Evolutionary conservation across 441 rosid species (phyloP).

Genomic region (Croton setiger): DNA sequence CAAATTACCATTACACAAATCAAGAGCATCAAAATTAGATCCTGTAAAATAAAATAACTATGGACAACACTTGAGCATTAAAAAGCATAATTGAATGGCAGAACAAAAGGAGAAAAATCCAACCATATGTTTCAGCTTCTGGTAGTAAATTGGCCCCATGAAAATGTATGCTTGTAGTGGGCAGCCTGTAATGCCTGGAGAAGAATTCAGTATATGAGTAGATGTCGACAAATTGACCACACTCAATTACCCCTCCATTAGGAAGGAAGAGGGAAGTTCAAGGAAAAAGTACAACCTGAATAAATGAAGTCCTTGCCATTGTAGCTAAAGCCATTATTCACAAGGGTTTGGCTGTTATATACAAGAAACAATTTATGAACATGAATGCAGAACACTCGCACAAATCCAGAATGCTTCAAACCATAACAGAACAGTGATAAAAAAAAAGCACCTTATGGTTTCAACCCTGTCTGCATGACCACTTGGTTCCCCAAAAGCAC

Average conservation of each 20-base stretch:
- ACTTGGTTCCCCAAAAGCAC: conserved; percentile 96
- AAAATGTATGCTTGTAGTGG: conserved; percentile 90
- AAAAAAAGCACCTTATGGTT: conserved; percentile 53
- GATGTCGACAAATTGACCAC: background rate
- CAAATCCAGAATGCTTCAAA: background rate
- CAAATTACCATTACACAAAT: background rate
- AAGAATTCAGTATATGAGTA: conserved; percentile 29
- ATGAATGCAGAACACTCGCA: background rate
- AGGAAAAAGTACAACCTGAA: conserved; percentile 55
- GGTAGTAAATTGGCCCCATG: conserved; percentile 99
- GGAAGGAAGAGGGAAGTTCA: background rate
- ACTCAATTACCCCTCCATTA: background rate
- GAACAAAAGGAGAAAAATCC: conserved; percentile 25
- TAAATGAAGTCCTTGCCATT: conserved; percentile 89
- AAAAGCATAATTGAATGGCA: background rate
- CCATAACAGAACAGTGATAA: background rate
- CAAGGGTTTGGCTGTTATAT: conserved; percentile 67
- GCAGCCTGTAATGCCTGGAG: conserved; percentile 79
- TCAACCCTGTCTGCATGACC: conserved; percentile 96
- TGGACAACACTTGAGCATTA: background rate
- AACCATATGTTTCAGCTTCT: conserved; percentile 97
- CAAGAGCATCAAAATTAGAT: background rate
- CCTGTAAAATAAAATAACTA: background rate
- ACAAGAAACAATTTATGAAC: conserved; percentile 11
- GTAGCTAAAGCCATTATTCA: conserved; percentile 78